Evolutionary conservation across 1,139 yeast genomes (phyloP), one percentile per base, ranked within the genome.

Genomic region (Saccharomyces pastorianus): DNA sequence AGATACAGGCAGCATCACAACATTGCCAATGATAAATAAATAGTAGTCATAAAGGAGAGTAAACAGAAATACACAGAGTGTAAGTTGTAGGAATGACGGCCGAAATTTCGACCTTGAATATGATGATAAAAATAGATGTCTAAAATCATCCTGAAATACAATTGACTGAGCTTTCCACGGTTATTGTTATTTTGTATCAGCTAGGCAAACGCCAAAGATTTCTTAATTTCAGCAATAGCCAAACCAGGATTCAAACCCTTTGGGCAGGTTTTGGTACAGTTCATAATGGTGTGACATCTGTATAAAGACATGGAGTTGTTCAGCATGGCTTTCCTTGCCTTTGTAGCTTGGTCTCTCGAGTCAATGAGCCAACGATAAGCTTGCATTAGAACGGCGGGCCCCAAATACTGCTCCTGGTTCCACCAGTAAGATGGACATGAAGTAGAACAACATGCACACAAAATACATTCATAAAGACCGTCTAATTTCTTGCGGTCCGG

Each of bases 381-480:
- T 79, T 93, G 99, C 97, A 93, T 88, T 74, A 93, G 82, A 56
- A 93, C 98, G 29, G 98, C 98, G 41, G 99, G 98, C 56, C 99
- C 99, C 67, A 93, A 79, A 77, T 93, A 93, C 78, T 95, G 96
- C 75, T 91, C 96, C 76, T 90, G 96, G 77, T 93, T 93, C 99
- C 99, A 93, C 99, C 99, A 93, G 82, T 93, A 93, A 6, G 98
- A 90, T 53, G 99, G 99, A 79, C 99, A 93, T 38, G 99, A 84
- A 52, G 99, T 95, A 44, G 98, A 91, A 76, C 99, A 93, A 77
- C 99, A 93, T 29, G 99, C 99, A 79, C 99, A 93, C 70, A 93
- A 80, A 67, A 93, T 93, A 79, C 99, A 93, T 76, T 93, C 99
- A 76, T 93, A 93, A 65, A 93, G 78, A 56, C 98, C 98, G 73